Evolutionary conservation across 306 rosid genomes (phyloP).

Genomic region (Sesbania bispinosa): DNA sequence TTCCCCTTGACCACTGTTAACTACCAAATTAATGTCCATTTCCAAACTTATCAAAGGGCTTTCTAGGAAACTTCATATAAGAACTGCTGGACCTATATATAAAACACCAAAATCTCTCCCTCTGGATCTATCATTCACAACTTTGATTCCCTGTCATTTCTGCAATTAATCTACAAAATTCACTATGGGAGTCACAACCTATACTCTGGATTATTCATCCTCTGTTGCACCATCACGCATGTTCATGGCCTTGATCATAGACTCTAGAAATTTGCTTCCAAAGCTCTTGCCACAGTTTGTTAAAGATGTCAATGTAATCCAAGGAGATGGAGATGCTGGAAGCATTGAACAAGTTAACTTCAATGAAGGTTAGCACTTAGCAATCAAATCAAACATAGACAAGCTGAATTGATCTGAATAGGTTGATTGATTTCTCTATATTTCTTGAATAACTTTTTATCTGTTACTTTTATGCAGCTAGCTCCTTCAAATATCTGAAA

Average conservation of each 20-base stretch:
- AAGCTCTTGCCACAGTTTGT: conserved; percentile 64
- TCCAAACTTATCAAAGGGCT: not conserved
- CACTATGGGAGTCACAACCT: conserved; percentile 56
- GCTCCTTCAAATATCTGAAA: conserved; percentile 54
- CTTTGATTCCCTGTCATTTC: not conserved
- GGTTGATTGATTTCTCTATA: not conserved
- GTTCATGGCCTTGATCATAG: conserved; percentile 65
- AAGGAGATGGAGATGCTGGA: conserved; percentile 67
- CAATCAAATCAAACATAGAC: not conserved
- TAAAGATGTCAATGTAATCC: conserved; percentile 40
- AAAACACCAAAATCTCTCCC: conserved; percentile 19
- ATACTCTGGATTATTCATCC: conserved; percentile 47
- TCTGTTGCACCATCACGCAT: conserved; percentile 49
- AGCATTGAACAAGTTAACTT: conserved; percentile 73
- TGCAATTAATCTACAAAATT: not conserved
- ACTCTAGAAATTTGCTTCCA: conserved; percentile 52
- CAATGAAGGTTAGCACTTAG: conserved; percentile 51
- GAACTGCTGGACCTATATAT: conserved; percentile 24
- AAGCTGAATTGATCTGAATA: not conserved
- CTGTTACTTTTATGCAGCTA: conserved; percentile 34
- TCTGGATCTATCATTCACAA: conserved; percentile 3
- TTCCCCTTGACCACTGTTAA: not conserved
- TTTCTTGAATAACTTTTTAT: not conserved
- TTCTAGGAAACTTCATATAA: conserved; percentile 34
- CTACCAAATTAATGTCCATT: conserved; percentile 6